These are phyloP conservation scores for Raddia distichophylla DNA, from an alignment of 176 grass and related monocot genomes.

Conservation along the genomic window DNA sequence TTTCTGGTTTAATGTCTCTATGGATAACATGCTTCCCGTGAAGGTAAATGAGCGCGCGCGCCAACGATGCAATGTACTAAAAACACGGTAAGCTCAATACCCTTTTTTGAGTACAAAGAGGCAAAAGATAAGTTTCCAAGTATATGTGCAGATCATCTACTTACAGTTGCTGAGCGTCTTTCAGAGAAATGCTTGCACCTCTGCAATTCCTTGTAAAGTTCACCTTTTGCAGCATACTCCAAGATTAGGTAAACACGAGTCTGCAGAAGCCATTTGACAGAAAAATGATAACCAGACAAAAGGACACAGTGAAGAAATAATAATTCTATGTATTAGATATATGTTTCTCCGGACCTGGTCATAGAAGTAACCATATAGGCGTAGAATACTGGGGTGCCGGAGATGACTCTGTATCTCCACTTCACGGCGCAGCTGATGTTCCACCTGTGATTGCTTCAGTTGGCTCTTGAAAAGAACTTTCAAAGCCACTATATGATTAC, in stretches of 20 bases:
- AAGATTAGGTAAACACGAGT: constrained; percentile 88
- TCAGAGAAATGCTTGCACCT: constrained; percentile 87
- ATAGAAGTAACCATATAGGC: constrained; percentile 92
- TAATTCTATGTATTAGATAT: constrained; percentile 4
- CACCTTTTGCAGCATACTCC: constrained; percentile 90
- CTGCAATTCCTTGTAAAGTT: constrained; percentile 93
- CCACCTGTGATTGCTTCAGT: constrained; percentile 84
- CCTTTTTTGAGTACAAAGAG: constrained; percentile 9
- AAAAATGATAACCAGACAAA: constrained; percentile 31
- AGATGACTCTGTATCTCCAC: constrained; percentile 96
- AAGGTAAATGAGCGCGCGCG: constrained; percentile 79
- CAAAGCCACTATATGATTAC: constrained; percentile 81
- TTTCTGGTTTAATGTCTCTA: constrained; percentile 97
- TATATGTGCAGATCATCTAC: constrained; percentile 22
- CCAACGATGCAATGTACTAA: constrained; percentile 87
- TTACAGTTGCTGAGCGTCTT: constrained; percentile 80
- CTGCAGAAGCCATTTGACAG: constrained; percentile 39
- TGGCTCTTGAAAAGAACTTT: constrained; percentile 99
- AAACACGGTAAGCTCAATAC: constrained; percentile 4
- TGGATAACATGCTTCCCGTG: constrained; percentile 95
- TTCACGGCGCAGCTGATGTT: constrained; percentile 85
- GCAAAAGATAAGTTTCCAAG: background rate
- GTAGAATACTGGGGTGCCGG: constrained; percentile 76
- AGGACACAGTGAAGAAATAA: background rate
- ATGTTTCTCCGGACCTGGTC: constrained; percentile 61